Evolutionary conservation across 1,284 basidiomycete genomes (phyloP), one percentile per base, ranked within the genome.

Genomic region (Exobasidium cylindrosporum): DNA sequence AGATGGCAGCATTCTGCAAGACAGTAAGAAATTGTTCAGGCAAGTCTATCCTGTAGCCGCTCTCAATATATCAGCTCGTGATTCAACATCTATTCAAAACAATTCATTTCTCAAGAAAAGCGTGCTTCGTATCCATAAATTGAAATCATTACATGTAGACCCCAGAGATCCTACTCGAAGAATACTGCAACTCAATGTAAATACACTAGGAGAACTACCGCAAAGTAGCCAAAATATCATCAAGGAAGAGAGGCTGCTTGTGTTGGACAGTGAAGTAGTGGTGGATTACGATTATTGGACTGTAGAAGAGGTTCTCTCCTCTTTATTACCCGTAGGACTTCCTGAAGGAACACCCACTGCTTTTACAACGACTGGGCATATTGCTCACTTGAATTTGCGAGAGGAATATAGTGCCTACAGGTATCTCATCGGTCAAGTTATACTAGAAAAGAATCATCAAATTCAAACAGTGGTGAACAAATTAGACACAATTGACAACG

Each of bases 381-480:
- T 98, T 59, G 84, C 83, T 0, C 96, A 98, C 77, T 82, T 98
- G 63, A 99, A 99, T 77, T 84, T 98, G 26, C 87, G 89, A 64
- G 86, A 89, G 29, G 89, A 94, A 78, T 98, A 93, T 82, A 79
- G 96, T 29, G 92, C 93, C 2, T 97, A 90, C 82, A 92, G 92
- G 77, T 82, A 89, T 71, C 80, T 95, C 31, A 96, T 98, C 67
- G 96, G 93, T 0, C 87, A 95, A 80, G 84, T 97, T 30, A 88
- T 97, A 44, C 64, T 79, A 40, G 69, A 64, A 52, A 77, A 78
- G 58, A 90, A 90, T 70, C 83, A 84, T 17, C 82, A 82, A 6
- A 84, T 96, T 49, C 85, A 85, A 66, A 98, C 95, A 0, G 92
- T 98, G 1, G 93, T 99, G 49, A 97, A 98, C 84, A 99, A 98